phyloP scores from a whole-genome alignment of 305 asterid species.

The Fraxinus dipetala region DNA sequence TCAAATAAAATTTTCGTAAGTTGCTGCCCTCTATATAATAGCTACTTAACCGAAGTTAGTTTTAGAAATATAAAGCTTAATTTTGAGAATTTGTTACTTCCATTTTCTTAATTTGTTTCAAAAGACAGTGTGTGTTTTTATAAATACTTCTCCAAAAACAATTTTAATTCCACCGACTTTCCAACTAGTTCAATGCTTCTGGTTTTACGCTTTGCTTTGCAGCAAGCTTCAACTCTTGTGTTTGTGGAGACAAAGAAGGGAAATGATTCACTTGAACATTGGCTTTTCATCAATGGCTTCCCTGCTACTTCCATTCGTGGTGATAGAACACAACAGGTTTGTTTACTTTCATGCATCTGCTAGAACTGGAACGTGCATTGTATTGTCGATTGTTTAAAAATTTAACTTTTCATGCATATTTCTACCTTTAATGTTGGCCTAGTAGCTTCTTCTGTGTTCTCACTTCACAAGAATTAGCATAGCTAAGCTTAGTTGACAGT shows the following conservation, averaged over 20 bases:
- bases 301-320: slow-evolving; percentile 85
- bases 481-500: background rate
- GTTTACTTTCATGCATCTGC: slow-evolving; percentile 4
- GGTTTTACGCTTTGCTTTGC: slow-evolving; percentile 27
- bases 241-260: slow-evolving; percentile 90
- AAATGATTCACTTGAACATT: slow-evolving; percentile 76
- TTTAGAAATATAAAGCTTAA: background rate
- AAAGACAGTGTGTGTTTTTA: background rate
- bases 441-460: background rate
- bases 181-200: background rate
- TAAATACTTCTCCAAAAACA: background rate
- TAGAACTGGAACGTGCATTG: background rate
- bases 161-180: background rate
- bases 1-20: background rate
- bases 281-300: slow-evolving; percentile 59
- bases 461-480: background rate
- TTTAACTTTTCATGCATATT: background rate
- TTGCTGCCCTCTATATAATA: background rate
- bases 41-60: background rate
- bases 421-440: background rate
- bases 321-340: slow-evolving; percentile 84
- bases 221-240: slow-evolving; percentile 71
- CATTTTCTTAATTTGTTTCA: background rate
- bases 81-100: background rate
- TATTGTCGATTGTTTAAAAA: background rate